Evolutionary conservation across 352 stramenopile genomes (phyloP), one percentile per base, ranked within the genome.

Genomic region (Phytophthora tubulina): DNA sequence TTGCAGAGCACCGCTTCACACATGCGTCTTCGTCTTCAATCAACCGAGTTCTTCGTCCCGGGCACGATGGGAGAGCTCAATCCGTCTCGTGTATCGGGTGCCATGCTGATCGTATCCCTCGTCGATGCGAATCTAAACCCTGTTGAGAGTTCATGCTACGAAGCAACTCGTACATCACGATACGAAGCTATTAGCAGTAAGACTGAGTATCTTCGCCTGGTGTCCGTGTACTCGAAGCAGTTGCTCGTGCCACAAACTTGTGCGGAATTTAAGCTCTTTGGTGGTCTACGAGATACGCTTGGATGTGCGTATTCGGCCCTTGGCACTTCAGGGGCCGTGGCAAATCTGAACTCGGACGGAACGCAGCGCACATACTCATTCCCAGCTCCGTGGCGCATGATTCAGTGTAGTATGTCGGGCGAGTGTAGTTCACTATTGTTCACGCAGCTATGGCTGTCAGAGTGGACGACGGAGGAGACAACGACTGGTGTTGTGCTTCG

Each of bases 361-460:
- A 7, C 36, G 0, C 31, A 76, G 15, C 67, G 55, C 9, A 60
- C 58, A 14, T 58, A 74, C 36, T 80, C 76, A 21, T 81, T 69
- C 17, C 76, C 72, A 67, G 76, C 76, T 3, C 76, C 76, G 10
- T 83, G 76, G 76, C 57, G 69, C 1, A 83, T 83, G 76, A 79
- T 81, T 48, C 76, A 83, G 54, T 83, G 76, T 33, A 81, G 68
- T n/a, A 55, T 74, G 56, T 72, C 76, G 1, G 76, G 76, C 4
- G 72, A 80, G 14, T 84, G 76, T 45, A 84, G 76, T 50, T 81
- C 76, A 0, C 53, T 84, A 3, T 33, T 81, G 42, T 84, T 84
- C 51, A 72, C 76, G 5, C 76, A 84, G 51, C 30, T 84, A 14
- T 84, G 76, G 76, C 54, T 84, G n/a, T 72, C 62, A 2, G 76